Percentiles rank a stretch among this genome's conserved stretches.
These are phyloP conservation scores for Phytophthora agathidicida DNA, from an alignment of 352 stramenopile species.

Conservation along the genomic window DNA sequence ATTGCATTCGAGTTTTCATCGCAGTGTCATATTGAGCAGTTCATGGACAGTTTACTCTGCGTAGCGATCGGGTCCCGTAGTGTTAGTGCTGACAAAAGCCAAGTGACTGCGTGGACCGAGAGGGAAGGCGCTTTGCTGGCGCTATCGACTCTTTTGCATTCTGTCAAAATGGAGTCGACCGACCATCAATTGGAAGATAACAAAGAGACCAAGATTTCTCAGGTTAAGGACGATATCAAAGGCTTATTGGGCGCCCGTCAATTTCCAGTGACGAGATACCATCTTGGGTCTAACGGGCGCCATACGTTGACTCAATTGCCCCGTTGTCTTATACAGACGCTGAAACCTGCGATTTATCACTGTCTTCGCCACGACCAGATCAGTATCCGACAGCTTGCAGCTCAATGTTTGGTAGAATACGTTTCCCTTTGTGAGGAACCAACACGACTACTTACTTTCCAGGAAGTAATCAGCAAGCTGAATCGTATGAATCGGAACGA, in stretches of 20 bases:
- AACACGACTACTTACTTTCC: slow-evolving; percentile 60
- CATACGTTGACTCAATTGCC: slow-evolving; percentile 30
- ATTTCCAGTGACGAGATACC: slow-evolving; percentile 21
- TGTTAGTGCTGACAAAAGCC: slow-evolving; percentile 30
- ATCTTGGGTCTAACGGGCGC: slow-evolving; percentile 26
- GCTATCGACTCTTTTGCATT: slow-evolving; percentile 41
- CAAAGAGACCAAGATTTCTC: slow-evolving; percentile 16
- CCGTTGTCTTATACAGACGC: slow-evolving; percentile 31
- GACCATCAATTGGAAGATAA: not conserved
- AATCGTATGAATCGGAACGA: slow-evolving; percentile 54
- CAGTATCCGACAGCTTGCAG: slow-evolving; percentile 57
- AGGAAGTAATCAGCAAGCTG: slow-evolving; percentile 80
- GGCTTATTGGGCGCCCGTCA: slow-evolving; percentile 15
- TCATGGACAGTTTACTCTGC: slow-evolving; percentile 51
- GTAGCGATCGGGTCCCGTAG: slow-evolving; percentile 32
- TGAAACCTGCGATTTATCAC: slow-evolving; percentile 64
- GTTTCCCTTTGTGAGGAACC: slow-evolving; percentile 57
- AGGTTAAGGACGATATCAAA: slow-evolving; percentile 39
- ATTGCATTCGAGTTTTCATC: slow-evolving; percentile 42
- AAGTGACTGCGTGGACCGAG: slow-evolving; percentile 44
- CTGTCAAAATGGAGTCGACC: slow-evolving; percentile 28
- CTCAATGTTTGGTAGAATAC: slow-evolving; percentile 53
- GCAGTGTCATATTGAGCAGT: slow-evolving; percentile 38
- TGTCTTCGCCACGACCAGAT: slow-evolving; percentile 64
- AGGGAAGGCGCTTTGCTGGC: slow-evolving; percentile 56